Evolutionary conservation across 163 green algal species (phyloP), one percentile per base, ranked within the genome.

Genomic region (Chlorella variabilis): DNA sequence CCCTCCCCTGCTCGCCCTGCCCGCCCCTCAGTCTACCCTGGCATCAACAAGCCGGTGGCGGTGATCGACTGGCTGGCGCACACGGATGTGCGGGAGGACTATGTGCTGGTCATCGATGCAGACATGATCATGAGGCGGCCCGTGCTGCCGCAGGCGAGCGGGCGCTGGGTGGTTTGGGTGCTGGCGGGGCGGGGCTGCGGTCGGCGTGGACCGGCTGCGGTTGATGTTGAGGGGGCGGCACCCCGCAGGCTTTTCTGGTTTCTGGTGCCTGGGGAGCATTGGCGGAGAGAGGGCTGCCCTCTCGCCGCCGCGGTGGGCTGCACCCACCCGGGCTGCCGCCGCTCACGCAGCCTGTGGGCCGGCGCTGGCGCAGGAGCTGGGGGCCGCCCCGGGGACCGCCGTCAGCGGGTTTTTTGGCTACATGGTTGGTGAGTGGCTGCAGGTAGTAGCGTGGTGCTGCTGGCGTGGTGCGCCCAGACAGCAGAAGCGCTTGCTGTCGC

Each of bases 21-120:
- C 13, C 67, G 17, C 17, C 7, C 34, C 23, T 21, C 71, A 78
- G 71, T 82, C 21, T 98, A 98, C 73, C 71, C 69, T 29, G 93
- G 93, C 0, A 97, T 97, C 88, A 98, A 98, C 87, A 98, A 97
- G 81, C 94, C 95, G 3, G 88, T 89, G 7, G 91, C 91, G 0
- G 91, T 98, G 41, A 71, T 91, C 31, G 84, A 91, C 78, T 92
- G 87, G 84, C 77, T 91, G 77, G 71, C 81, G 4, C 66, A 71
- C n/a, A 86, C 56, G 7, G 74, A 91, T 0, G 78, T 90, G 3
- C 20, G 67, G n/a, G 83, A 95, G 81, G 89, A 93, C 13, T 93
- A 91, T 71, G 87, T 92, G 31, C 77, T 94, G 17, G 83, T 92
- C 45, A 84, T 92, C 18, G 88, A 92, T 66, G 85, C 88, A 11